Evolutionary conservation across 2,329 filamentous ascomycete species (phyloP).

Genomic region (Alternaria brassicae): DNA sequence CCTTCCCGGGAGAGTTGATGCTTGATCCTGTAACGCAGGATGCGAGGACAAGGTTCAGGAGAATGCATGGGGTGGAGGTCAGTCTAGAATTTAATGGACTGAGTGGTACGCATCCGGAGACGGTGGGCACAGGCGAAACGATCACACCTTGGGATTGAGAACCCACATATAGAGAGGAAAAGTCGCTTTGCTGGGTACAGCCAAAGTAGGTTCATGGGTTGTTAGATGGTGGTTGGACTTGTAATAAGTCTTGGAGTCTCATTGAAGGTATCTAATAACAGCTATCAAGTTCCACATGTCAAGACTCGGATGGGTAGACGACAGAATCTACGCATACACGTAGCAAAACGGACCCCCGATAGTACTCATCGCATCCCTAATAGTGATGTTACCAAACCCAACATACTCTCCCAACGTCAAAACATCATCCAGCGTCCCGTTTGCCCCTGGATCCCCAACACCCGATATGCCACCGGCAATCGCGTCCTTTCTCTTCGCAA

Average conservation of each 20-base stretch:
- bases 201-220: neutral
- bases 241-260: neutral
- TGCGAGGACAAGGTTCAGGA: slow-evolving; percentile 44
- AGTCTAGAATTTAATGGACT: slow-evolving; percentile 44
- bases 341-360: slow-evolving; percentile 58
- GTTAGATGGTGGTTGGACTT: neutral
- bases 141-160: neutral
- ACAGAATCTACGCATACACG: slow-evolving; percentile 44
- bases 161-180: neutral
- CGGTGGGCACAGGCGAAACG: neutral
- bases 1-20: slow-evolving; percentile 62
- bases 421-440: slow-evolving; percentile 55
- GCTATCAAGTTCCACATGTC: neutral
- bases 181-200: neutral
- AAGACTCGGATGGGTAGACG: neutral
- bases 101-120: neutral
- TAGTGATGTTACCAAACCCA: slow-evolving; percentile 36
- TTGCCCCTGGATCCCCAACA: slow-evolving; percentile 36
- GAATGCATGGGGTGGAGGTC: slow-evolving; percentile 41
- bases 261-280: neutral
- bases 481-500: slow-evolving; percentile 46
- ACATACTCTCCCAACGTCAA: neutral
- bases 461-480: slow-evolving; percentile 55
- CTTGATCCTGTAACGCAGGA: slow-evolving; percentile 39
- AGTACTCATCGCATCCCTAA: slow-evolving; percentile 53